These are phyloP conservation scores for Fomitopsis betulina DNA, from an alignment of 1,284 basidiomycete genomes.

Conservation along the genomic window DNA sequence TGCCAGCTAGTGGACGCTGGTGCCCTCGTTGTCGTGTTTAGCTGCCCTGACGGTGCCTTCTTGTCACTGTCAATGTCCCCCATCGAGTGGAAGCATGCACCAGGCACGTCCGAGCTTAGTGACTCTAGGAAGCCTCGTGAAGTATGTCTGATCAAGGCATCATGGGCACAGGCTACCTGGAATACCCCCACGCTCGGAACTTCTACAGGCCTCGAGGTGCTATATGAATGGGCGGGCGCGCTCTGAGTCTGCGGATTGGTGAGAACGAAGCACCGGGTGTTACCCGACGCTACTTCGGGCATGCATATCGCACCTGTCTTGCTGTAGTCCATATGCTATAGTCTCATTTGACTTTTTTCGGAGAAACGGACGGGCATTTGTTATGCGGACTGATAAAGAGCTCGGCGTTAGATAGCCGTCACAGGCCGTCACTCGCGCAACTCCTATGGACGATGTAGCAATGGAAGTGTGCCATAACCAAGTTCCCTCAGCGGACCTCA, in stretches of 20 bases:
- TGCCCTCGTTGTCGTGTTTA: conserved; percentile 18
- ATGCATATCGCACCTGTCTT: conserved; percentile 49
- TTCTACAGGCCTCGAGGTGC: neutral
- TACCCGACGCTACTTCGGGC: conserved; percentile 33
- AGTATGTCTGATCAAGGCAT: neutral
- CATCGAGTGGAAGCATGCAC: conserved; percentile 1
- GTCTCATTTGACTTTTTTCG: conserved; percentile 64
- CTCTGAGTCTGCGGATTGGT: neutral
- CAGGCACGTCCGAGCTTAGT: conserved; percentile 1
- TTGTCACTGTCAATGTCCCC: neutral
- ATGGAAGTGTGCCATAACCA: conserved; percentile 59
- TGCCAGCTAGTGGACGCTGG: conserved; percentile 55
- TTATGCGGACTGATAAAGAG: conserved; percentile 59
- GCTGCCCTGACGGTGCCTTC: neutral
- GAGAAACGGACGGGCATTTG: conserved; percentile 48
- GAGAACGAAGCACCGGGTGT: neutral
- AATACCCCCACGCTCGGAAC: neutral
- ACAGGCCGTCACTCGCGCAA: too few relatives aligned
- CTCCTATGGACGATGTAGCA: conserved; percentile 32
- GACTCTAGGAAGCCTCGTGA: conserved; percentile 2
- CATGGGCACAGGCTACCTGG: neutral
- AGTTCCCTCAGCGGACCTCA: conserved; percentile 46
- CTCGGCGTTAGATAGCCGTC: too few relatives aligned
- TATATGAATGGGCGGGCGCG: neutral
- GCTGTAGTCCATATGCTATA: conserved; percentile 57